These are phyloP conservation scores for Chenopodium suecicum DNA, from an alignment of 148 eudicot genomes.

Conservation along the genomic window DNA sequence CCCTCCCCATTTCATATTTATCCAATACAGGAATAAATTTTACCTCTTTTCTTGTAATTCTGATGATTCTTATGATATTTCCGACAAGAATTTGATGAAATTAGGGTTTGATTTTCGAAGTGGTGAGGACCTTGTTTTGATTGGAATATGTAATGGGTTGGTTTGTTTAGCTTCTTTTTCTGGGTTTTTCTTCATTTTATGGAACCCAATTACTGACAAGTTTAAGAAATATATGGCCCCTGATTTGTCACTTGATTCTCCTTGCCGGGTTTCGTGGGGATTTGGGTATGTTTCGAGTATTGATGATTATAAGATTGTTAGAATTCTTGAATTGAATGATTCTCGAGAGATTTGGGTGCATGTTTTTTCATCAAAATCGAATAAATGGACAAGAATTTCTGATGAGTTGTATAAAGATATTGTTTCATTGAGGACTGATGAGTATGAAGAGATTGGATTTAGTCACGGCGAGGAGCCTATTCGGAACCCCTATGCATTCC, in stretches of 20 bases:
- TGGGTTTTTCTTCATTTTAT: not conserved
- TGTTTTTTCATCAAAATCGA: slow-evolving; percentile 10
- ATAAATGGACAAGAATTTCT: slow-evolving; percentile 10
- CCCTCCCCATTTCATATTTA: not conserved
- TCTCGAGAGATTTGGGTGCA: not conserved
- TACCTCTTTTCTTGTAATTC: not conserved
- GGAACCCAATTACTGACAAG: slow-evolving; percentile 4
- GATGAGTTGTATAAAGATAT: not conserved
- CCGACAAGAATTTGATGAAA: not conserved
- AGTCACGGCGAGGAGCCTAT: not conserved
- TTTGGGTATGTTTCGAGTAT: slow-evolving; percentile 10
- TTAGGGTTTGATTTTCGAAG: not conserved
- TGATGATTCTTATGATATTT: not conserved
- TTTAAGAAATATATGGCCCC: not conserved
- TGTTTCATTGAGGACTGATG: not conserved
- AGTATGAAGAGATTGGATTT: not conserved
- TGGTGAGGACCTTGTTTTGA: slow-evolving; percentile 5
- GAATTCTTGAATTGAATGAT: not conserved
- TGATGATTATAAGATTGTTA: slow-evolving; percentile 17
- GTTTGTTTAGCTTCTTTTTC: slow-evolving; percentile 13
- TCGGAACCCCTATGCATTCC: not conserved
- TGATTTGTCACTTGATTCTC: not conserved
- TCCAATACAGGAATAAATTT: not conserved
- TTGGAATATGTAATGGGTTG: slow-evolving; percentile 21
- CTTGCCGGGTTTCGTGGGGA: slow-evolving; percentile 8